These are phyloP conservation scores for Geotrichum restrictum DNA, from an alignment of 1,139 yeast species.

Conservation along the genomic window DNA sequence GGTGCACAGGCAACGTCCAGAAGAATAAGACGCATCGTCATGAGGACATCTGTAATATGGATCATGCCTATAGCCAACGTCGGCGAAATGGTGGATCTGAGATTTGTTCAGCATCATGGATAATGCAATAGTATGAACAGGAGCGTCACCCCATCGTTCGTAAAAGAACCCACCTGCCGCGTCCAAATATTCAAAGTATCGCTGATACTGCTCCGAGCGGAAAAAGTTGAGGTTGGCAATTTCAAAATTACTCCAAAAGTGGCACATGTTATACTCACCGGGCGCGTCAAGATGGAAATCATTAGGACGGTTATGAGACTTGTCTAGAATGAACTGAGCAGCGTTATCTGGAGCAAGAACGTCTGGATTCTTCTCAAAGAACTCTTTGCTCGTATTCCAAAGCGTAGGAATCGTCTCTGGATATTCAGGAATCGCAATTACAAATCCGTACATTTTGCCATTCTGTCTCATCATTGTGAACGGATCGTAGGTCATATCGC, in stretches of 20 bases:
- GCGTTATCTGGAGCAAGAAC: constrained; percentile 66
- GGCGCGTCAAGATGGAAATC: constrained; percentile 40
- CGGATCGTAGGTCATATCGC: constrained; percentile 73
- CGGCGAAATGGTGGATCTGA: constrained; percentile 83
- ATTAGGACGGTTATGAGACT: constrained; percentile 36
- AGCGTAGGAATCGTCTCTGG: constrained; percentile 79
- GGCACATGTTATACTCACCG: constrained; percentile 78
- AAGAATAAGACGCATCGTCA: constrained; percentile 46
- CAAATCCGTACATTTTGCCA: constrained; percentile 80
- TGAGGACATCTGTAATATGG: constrained; percentile 84
- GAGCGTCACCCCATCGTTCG: constrained; percentile 96
- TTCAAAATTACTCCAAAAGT: constrained; percentile 94
- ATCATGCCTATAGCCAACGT: constrained; percentile 76
- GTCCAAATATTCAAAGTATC: constrained; percentile 69
- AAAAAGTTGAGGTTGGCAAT: constrained; percentile 78
- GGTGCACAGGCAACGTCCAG: constrained; percentile 67
- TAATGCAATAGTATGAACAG: constrained; percentile 82
- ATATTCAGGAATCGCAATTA: constrained; percentile 71
- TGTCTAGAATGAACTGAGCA: constrained; percentile 63
- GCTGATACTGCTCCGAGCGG: constrained; percentile 63
- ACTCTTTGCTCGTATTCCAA: constrained; percentile 68
- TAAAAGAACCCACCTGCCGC: constrained; percentile 79
- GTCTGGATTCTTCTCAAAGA: constrained; percentile 60
- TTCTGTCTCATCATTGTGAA: constrained; percentile 70
- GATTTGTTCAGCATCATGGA: constrained; percentile 61